Evolutionary conservation across 768 basidiomycete species (phyloP), one percentile per base, ranked within the genome.

Genomic region (Russula abietina): DNA sequence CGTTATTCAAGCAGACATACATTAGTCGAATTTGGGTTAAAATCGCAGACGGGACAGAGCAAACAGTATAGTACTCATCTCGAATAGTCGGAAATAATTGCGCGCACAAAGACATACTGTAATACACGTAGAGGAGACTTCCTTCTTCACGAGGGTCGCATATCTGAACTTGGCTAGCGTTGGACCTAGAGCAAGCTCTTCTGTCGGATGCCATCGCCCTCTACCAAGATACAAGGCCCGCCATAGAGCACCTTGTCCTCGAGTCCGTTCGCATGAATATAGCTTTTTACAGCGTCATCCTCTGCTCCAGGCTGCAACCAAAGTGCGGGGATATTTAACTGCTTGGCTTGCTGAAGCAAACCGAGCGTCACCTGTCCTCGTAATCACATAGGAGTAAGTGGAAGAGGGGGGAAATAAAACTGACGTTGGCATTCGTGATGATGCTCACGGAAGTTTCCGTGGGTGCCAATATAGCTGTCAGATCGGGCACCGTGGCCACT

Each of bases 261-360:
- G 67, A 93, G 73, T 4, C 78, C 81, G 55, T 87, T 84, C 61
- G 84, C 81, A 45, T 82, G 79, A 71, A 94, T 84, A 68, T 81
- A 94, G 17, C 77, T 69, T 17, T 78, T 73, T 52, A 93, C 90
- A 3, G 74, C 73, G 17, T 77, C 79, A 68, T 91, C 86, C 66
- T 88, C 85, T 8, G 92, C 90, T 24, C 92, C 92, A 8, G 93
- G 93, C 72, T 96, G 93, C 33, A 95, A 81, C 93, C 93, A 96
- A 49, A 93, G 78, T 3, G 85, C 80, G 6, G 86, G 87, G n/a
- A 91, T 73, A n/a, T 74, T 73, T n/a, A 84, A 80, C n/a, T 79
- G 78, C 71, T 86, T 85, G 9, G 86, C 88, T 61, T 84, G 79
- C 71, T 86, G 76, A 68, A 93, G 74, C 58, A 91, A 66, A 26